Evolutionary conservation across 1,284 basidiomycete genomes (phyloP), one percentile per base, ranked within the genome.

Genomic region (Ustilago tritici): DNA sequence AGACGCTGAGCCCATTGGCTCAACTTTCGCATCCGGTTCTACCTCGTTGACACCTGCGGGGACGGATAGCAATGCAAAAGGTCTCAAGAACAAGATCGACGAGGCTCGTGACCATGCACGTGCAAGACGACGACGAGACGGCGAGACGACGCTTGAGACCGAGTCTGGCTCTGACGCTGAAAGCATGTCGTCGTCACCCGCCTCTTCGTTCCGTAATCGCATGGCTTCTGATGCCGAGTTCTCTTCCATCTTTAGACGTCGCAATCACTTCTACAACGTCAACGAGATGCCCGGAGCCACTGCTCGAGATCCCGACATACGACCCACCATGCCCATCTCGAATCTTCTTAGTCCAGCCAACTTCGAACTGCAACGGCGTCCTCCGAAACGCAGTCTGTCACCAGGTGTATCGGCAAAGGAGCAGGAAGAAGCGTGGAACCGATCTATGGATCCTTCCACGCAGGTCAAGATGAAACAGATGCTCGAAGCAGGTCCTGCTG

Each of bases 281-380:
- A 56, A 58, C 59, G 52, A 50, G 8, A 77, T 73, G 10, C 76
- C 76, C 0, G 76, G 76, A 31, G 70, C 67, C 0, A 54, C 61
- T 1, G 52, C 58, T 8, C 52, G 54, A 1, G 76, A 78, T 52
- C 75, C 70, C 4, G 70, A 78, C 43, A 52, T 47, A 4, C 56
- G 52, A 52, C 70, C 76, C 5, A 58, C 53, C 15, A 70, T 78
- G 76, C 62, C 70, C 36, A 69, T 78, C 36, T 73, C 70, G 50
- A 36, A 43, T 38, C 67, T 78, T 9, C 56, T 73, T 5, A 60
- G 61, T 17, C 67, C 67, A 3, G 49, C 46, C 34, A 58, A 47
- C 2, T 50, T 54, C 28, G 58, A 67, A 32, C 49, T 73, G 14
- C 56, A 43, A 5, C 47, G 49, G 2, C 70, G 70, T n/a, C 61